phyloP scores from a whole-genome alignment of 1,284 basidiomycete genomes.

The Agaricales sp. region DNA sequence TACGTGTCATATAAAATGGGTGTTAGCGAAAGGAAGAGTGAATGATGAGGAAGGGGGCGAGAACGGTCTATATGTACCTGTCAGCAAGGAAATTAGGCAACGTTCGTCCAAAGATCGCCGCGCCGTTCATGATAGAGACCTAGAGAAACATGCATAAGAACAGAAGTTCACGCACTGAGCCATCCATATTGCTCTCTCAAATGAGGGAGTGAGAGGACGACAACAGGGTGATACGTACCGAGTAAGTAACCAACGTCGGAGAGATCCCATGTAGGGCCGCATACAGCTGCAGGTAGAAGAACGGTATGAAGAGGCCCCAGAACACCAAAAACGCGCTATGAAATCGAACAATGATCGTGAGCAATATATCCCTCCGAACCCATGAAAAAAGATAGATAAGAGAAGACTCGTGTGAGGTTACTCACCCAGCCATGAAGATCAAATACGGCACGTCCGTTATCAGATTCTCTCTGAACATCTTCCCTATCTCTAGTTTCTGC shows the following conservation, averaged over 20 bases:
- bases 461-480: slow-evolving; percentile 14
- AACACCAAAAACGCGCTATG: slow-evolving; percentile 11
- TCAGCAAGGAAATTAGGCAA: slow-evolving; percentile 28
- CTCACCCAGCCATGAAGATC: slow-evolving; percentile 10
- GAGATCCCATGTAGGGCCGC: slow-evolving; percentile 25
- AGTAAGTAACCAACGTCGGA: slow-evolving; percentile 25
- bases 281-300: slow-evolving; percentile 36
- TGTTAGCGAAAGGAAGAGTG: too few relatives aligned
- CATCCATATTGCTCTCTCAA: too few relatives aligned
- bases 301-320: slow-evolving; percentile 29
- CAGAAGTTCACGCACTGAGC: too few relatives aligned
- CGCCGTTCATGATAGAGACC: slow-evolving; percentile 30
- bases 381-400: slow-evolving; percentile 3
- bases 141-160: slow-evolving; percentile 9
- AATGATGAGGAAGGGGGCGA: background rate
- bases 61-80: slow-evolving; percentile 1
- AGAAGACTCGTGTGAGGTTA: background rate
- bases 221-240: slow-evolving; percentile 15
- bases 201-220: background rate
- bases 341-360: slow-evolving; percentile 11
- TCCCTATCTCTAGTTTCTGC: slow-evolving; percentile 13
- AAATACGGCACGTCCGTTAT: slow-evolving; percentile 14
- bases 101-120: slow-evolving; percentile 28
- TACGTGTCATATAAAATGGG: background rate
- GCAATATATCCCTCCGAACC: background rate